Evolutionary conservation across 1,284 basidiomycete genomes (phyloP).

Genomic region (Veloboletus limbatus): DNA sequence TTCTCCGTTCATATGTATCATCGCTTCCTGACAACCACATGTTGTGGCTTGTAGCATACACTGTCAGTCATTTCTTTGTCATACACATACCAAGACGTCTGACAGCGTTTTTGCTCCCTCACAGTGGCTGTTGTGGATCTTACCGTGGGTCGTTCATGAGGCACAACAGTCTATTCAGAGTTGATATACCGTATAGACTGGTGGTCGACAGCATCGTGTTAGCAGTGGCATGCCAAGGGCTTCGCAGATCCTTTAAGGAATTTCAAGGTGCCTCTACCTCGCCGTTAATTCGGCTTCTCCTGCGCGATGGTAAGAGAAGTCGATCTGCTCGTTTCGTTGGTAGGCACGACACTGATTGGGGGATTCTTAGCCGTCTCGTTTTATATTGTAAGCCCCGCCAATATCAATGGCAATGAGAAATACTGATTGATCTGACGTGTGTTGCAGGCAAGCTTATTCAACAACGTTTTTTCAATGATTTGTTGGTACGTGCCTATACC

Average conservation of each 20-base stretch:
- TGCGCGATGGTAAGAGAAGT: slow-evolving; percentile 12
- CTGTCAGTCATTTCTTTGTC: slow-evolving; percentile 1
- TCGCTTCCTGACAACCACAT: neutral
- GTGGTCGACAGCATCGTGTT: slow-evolving; percentile 14
- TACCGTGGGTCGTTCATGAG: slow-evolving; percentile 2
- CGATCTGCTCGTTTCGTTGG: too few species aligned
- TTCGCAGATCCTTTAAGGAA: slow-evolving; percentile 1
- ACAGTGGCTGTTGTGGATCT: slow-evolving; percentile 12
- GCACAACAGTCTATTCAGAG: neutral
- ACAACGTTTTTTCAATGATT: slow-evolving; percentile 4
- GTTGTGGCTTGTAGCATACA: neutral
- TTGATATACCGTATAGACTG: slow-evolving; percentile 5
- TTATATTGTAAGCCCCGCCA: slow-evolving; percentile 5
- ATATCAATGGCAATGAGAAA: neutral
- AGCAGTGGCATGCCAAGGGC: slow-evolving; percentile 2
- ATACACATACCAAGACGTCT: neutral
- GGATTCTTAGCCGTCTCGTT: slow-evolving; percentile 9
- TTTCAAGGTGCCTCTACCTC: neutral
- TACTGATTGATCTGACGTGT: neutral
- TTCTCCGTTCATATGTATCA: neutral
- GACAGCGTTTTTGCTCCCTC: neutral
- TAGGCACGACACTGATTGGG: neutral
- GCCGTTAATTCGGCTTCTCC: slow-evolving; percentile 6
- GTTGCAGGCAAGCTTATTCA: slow-evolving; percentile 5
- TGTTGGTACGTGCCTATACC: slow-evolving; percentile 7